Percentiles rank a stretch among this genome's conserved stretches.
Conservation (phyloP, 495 filamentous ascomycete genomes). For the Penicillium bovifimosum region DNA sequence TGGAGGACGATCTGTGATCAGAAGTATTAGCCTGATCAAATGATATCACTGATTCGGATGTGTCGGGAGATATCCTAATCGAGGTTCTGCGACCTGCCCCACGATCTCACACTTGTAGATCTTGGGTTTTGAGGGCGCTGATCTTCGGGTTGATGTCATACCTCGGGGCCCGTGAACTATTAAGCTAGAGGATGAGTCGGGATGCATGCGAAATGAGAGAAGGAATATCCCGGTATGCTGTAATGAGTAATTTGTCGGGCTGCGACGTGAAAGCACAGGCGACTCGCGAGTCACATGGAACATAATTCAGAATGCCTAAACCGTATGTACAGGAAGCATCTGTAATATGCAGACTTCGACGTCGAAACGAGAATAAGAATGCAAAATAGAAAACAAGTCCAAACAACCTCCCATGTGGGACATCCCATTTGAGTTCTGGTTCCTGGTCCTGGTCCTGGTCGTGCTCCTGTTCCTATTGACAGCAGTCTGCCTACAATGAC, state of each 20-base stretch:
- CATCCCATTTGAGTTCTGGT: not conserved
- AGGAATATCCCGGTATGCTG: not conserved
- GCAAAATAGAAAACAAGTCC: not conserved
- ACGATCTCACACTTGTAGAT: not conserved
- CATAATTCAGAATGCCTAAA: not conserved
- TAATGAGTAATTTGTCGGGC: not conserved
- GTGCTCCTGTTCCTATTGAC: not conserved
- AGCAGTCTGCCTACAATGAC: not conserved
- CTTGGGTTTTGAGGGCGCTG: not conserved
- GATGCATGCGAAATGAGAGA: no score
- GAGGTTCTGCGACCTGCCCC: not conserved
- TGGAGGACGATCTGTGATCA: not conserved
- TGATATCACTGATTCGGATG: not conserved
- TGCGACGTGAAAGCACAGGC: not conserved
- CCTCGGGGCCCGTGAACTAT: not conserved
- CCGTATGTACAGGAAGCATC: slow-evolving; percentile 1
- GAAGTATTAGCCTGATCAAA: not conserved
- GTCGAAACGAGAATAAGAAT: not conserved
- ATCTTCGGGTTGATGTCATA: not conserved
- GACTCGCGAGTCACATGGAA: not conserved
- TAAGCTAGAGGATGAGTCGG: not conserved
- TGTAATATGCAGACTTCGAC: not conserved
- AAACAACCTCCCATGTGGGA: not conserved
- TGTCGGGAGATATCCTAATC: not conserved
- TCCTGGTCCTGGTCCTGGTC: not conserved